Conservation (phyloP, 768 basidiomycete genomes). For the Auricularia cornea region DNA sequence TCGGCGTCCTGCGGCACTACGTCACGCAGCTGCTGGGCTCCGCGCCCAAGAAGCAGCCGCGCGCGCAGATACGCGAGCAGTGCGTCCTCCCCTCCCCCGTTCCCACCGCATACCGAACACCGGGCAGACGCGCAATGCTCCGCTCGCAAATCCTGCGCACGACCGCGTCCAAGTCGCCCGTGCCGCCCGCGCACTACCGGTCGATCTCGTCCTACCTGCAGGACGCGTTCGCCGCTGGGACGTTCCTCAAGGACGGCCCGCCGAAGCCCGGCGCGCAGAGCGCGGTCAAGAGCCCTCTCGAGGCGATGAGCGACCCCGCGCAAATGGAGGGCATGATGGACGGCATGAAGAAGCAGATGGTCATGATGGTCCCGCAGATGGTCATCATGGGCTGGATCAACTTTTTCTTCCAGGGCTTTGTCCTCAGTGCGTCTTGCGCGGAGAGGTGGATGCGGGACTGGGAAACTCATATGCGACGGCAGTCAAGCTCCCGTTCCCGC, state of each 20-base stretch:
- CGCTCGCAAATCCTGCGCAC: conserved; percentile 80
- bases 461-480: conserved; percentile 9
- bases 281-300: conserved; percentile 48
- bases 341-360: conserved; percentile 97
- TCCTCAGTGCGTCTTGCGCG: conserved; percentile 66
- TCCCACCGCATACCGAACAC: too few relatives aligned
- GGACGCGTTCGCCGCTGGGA: conserved; percentile 62
- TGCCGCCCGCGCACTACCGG: conserved; percentile 64
- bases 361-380: conserved; percentile 99
- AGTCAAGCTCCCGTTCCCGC: conserved; percentile 96
- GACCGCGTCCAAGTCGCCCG: conserved; percentile 71
- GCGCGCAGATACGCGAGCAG: conserved; percentile 87
- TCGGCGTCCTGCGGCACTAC: conserved; percentile 89
- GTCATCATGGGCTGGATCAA: conserved; percentile 99
- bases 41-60: conserved; percentile 69
- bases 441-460: too few relatives aligned
- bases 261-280: conserved; percentile 42
- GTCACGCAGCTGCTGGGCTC: conserved; percentile 80
- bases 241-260: conserved; percentile 80
- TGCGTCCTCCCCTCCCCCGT: conserved; percentile 33
- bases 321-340: conserved; percentile 99
- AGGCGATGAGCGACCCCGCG: conserved; percentile 81
- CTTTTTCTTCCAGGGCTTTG: conserved; percentile 98
- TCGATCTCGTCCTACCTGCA: conserved; percentile 69
- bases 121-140: conserved; percentile 60